phyloP scores from a whole-genome alignment of 2,329 filamentous ascomycete genomes.

The Xylariaceae sp. region DNA sequence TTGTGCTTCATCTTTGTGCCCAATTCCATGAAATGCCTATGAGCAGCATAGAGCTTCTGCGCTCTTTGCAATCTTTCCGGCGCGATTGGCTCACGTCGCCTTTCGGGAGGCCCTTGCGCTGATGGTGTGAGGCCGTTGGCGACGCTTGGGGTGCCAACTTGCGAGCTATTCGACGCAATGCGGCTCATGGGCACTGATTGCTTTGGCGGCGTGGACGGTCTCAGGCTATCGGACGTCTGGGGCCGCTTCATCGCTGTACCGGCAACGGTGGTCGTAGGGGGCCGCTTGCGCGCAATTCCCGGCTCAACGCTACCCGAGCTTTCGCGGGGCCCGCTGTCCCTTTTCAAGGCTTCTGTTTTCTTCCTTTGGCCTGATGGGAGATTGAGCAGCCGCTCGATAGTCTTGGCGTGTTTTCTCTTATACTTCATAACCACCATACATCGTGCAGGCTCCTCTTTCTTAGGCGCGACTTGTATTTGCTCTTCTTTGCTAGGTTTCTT shows the following conservation, averaged over 20 bases:
- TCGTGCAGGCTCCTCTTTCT: slow-evolving; percentile 29
- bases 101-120: slow-evolving; percentile 26
- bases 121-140: slow-evolving; percentile 38
- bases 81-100: slow-evolving; percentile 32
- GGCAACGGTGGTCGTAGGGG: slow-evolving; percentile 34
- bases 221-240: slow-evolving; percentile 38
- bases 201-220: slow-evolving; percentile 48
- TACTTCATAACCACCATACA: slow-evolving; percentile 44
- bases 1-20: slow-evolving; percentile 50
- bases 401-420: slow-evolving; percentile 41
- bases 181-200: slow-evolving; percentile 47
- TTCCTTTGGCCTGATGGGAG: slow-evolving; percentile 33
- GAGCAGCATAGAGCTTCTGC: slow-evolving; percentile 32
- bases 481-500: slow-evolving; percentile 35
- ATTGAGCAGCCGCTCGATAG: slow-evolving; percentile 42
- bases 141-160: slow-evolving; percentile 47
- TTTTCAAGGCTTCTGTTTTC: slow-evolving; percentile 33
- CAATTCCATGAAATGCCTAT: slow-evolving; percentile 34
- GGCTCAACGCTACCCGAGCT: slow-evolving; percentile 40
- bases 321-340: slow-evolving; percentile 31
- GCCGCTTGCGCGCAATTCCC: slow-evolving; percentile 45
- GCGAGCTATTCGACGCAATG: slow-evolving; percentile 48
- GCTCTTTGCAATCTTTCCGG: slow-evolving; percentile 27
- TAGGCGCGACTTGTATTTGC: slow-evolving; percentile 27
- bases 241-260: slow-evolving; percentile 38